Conservation (phyloP, 2,329 filamentous ascomycete species). For the Fusarium xyrophilum region DNA sequence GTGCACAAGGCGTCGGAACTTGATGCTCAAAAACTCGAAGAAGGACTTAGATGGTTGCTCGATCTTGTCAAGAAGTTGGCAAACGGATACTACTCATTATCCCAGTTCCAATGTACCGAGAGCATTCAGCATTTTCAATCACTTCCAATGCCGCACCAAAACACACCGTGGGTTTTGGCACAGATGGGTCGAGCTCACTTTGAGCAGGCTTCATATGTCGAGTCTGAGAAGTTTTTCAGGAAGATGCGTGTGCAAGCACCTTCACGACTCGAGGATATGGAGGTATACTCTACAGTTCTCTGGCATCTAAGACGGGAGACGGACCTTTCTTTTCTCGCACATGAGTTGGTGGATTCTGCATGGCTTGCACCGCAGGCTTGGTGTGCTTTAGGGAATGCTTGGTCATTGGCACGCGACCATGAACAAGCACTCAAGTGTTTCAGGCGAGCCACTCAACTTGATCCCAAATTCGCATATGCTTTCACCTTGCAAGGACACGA, state of each 20-base stretch:
- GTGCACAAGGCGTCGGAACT: constrained; percentile 52
- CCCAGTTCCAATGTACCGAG: constrained; percentile 79
- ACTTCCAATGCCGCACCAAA: constrained; percentile 76
- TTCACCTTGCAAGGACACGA: constrained; percentile 97
- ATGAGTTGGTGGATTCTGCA: constrained; percentile 85
- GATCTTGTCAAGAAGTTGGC: constrained; percentile 85
- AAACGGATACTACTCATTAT: constrained; percentile 77
- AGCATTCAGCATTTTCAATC: constrained; percentile 76
- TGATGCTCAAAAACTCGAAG: constrained; percentile 72
- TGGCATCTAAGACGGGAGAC: constrained; percentile 96
- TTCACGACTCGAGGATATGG: constrained; percentile 90
- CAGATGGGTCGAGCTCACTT: constrained; percentile 91
- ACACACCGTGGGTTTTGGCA: constrained; percentile 91
- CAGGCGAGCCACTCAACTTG: constrained; percentile 88
- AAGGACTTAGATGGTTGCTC: constrained; percentile 77
- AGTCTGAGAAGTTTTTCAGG: constrained; percentile 86
- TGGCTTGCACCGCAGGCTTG: constrained; percentile 93
- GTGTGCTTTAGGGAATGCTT: constrained; percentile 95
- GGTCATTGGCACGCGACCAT: constrained; percentile 89
- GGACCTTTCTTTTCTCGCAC: constrained; percentile 88
- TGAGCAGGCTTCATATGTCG: constrained; percentile 84
- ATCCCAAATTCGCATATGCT: constrained; percentile 91
- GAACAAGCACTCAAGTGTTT: constrained; percentile 95
- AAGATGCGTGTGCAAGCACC: constrained; percentile 81
- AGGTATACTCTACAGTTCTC: constrained; percentile 97